These are phyloP conservation scores for Sanguinoderma infundibulare DNA, from an alignment of 1,284 basidiomycete genomes.

Conservation along the genomic window DNA sequence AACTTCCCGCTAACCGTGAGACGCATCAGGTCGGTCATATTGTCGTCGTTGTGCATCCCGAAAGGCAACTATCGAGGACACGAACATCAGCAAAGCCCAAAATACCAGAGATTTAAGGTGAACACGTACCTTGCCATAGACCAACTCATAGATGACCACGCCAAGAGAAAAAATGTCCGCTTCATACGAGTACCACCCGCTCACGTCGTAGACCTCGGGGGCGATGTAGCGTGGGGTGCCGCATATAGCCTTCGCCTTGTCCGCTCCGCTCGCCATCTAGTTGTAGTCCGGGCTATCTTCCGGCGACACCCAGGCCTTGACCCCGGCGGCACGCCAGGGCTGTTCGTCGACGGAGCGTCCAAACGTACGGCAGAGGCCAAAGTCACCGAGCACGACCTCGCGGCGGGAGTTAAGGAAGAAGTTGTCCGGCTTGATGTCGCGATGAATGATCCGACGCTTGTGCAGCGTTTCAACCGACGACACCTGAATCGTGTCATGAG, in stretches of 20 bases:
- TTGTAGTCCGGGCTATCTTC: neutral
- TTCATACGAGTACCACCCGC: no score
- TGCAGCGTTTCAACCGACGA: conserved; percentile 42
- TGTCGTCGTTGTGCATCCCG: no score
- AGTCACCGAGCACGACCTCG: conserved; percentile 62
- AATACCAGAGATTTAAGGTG: no score
- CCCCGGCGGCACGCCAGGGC: conserved; percentile 38
- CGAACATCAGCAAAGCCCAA: no score
- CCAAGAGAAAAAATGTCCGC: no score
- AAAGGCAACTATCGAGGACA: no score
- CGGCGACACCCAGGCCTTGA: neutral
- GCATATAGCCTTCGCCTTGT: conserved; percentile 2
- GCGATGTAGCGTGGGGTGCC: no score
- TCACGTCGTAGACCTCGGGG: no score
- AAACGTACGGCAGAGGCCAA: conserved; percentile 66
- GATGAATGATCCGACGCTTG: conserved; percentile 41
- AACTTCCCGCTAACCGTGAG: no score
- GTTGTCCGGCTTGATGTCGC: conserved; percentile 58
- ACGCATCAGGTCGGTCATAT: no score
- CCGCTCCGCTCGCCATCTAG: neutral
- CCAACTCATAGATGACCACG: no score
- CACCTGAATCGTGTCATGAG: conserved; percentile 46
- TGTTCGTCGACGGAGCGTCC: conserved; percentile 41
- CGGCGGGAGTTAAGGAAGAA: conserved; percentile 52
- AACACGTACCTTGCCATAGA: no score